Conservation (phyloP, 2,329 filamentous ascomycete species). For the Ophiocordyceps polyrhachis-furcata region DNA sequence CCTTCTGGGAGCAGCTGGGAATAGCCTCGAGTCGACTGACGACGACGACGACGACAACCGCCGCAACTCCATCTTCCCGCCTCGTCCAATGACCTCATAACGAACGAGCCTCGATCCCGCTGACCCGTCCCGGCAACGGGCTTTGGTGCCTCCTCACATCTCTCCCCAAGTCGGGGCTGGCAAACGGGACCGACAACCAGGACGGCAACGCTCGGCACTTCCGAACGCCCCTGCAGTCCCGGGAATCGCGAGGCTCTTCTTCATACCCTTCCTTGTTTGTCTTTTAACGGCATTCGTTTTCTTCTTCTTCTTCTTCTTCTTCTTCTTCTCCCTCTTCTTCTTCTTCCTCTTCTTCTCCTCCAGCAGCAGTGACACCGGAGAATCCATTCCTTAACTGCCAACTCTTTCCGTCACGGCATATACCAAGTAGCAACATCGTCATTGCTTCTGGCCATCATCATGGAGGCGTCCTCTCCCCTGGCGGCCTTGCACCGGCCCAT, state of each 20-base stretch:
- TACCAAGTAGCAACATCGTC: constrained; percentile 9
- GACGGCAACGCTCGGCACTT: background rate
- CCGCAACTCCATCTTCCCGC: constrained; percentile 3
- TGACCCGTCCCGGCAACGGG: constrained; percentile 1
- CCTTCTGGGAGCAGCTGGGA: background rate
- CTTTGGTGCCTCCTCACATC: background rate
- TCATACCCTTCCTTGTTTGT: constrained; percentile 1
- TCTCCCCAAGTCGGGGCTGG: background rate
- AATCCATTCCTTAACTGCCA: constrained; percentile 2
- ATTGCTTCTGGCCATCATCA: constrained; percentile 28
- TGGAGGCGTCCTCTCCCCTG: constrained; percentile 88
- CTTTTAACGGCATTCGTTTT: constrained; percentile 2
- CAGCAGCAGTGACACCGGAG: constrained; percentile 1
- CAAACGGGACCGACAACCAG: constrained; percentile 1
- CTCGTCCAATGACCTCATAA: constrained; percentile 13
- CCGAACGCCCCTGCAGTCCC: constrained; percentile 1
- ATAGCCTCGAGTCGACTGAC: background rate
- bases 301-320: constrained; percentile 1
- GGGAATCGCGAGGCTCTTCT: constrained; percentile 1
- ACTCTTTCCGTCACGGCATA: constrained; percentile 7
- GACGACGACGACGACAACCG: background rate
- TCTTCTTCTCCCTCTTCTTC: background rate
- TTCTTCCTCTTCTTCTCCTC: no score
- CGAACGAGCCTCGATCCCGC: constrained; percentile 11
- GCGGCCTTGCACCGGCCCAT: constrained; percentile 72